A percentile compares a stretch with the other conserved stretches of the same genome.
These are phyloP conservation scores for Beauveria medogensis DNA, from an alignment of 2,329 filamentous ascomycete genomes.

Conservation along the genomic window DNA sequence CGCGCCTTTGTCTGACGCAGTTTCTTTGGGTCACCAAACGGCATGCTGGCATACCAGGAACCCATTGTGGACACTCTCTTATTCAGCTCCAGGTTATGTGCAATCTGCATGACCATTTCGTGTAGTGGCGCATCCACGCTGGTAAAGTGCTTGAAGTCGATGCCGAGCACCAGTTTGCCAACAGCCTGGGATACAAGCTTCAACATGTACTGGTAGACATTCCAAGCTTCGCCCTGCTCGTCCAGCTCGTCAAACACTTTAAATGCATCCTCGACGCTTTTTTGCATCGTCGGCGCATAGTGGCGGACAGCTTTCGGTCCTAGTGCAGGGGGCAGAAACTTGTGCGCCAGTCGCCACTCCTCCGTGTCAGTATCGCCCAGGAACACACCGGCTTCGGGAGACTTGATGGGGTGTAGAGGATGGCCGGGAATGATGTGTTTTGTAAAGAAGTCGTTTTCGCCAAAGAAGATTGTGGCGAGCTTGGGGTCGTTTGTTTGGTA, in stretches of 20 bases:
- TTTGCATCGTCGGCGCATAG: conserved; percentile 52
- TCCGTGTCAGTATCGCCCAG: conserved; percentile 42
- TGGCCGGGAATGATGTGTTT: conserved; percentile 45
- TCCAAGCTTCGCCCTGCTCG: conserved; percentile 35
- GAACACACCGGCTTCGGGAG: conserved; percentile 34
- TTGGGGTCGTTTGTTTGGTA: conserved; percentile 45
- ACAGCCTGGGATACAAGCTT: conserved; percentile 40
- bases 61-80: conserved; percentile 49
- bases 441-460: conserved; percentile 44
- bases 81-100: conserved; percentile 44
- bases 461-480: conserved; percentile 36
- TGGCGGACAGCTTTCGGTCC: conserved; percentile 53
- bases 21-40: conserved; percentile 47
- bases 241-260: conserved; percentile 44
- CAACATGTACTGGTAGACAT: conserved; percentile 42
- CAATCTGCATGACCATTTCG: conserved; percentile 43
- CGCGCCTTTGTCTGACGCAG: conserved; percentile 27
- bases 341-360: conserved; percentile 46
- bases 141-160: conserved; percentile 38
- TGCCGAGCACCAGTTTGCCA: conserved; percentile 35
- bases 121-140: conserved; percentile 38
- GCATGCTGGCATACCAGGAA: conserved; percentile 47
- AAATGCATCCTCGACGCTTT: conserved; percentile 42
- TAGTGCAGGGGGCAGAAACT: conserved; percentile 52
- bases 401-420: conserved; percentile 36